phyloP scores from a whole-genome alignment of 2,329 filamentous ascomycete genomes.

The Colletotrichum caudatum region DNA sequence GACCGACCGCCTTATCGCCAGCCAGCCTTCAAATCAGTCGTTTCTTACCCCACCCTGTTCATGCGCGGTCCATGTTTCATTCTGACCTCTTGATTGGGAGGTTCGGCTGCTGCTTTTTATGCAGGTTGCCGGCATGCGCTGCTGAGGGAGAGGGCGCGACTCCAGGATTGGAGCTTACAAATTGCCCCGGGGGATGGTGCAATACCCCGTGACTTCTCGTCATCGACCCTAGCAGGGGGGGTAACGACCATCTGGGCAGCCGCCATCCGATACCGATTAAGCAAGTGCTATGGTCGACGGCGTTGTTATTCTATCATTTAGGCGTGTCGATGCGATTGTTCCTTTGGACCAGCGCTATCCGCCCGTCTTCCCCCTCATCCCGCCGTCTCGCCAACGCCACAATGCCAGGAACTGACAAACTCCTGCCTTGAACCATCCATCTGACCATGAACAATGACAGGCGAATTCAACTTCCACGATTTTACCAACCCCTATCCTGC shows the following conservation, averaged over 20 bases:
- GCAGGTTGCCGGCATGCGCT: slow-evolving; percentile 40
- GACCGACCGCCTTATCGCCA: slow-evolving; percentile 36
- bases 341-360: slow-evolving; percentile 29
- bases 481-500: slow-evolving; percentile 62
- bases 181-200: slow-evolving; percentile 65
- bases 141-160: slow-evolving; percentile 44
- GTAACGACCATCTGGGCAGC: slow-evolving; percentile 36
- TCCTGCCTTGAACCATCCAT: slow-evolving; percentile 41
- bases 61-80: slow-evolving; percentile 40
- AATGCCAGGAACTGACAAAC: slow-evolving; percentile 41
- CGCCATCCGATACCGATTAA: slow-evolving; percentile 35
- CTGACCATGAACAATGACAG: slow-evolving; percentile 59
- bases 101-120: slow-evolving; percentile 39
- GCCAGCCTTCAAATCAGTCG: slow-evolving; percentile 24
- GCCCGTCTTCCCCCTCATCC: slow-evolving; percentile 34
- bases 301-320: slow-evolving; percentile 31
- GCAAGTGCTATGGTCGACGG: slow-evolving; percentile 36
- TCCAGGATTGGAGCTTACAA: slow-evolving; percentile 55
- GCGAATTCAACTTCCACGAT: slow-evolving; percentile 69
- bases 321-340: slow-evolving; percentile 34
- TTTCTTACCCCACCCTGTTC: slow-evolving; percentile 39
- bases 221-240: slow-evolving; percentile 43
- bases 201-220: slow-evolving; percentile 69
- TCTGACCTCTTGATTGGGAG: slow-evolving; percentile 49
- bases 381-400: slow-evolving; percentile 37